phyloP scores from a whole-genome alignment of 441 rosid genomes.

The Pelargonium myrrhifolium region DNA sequence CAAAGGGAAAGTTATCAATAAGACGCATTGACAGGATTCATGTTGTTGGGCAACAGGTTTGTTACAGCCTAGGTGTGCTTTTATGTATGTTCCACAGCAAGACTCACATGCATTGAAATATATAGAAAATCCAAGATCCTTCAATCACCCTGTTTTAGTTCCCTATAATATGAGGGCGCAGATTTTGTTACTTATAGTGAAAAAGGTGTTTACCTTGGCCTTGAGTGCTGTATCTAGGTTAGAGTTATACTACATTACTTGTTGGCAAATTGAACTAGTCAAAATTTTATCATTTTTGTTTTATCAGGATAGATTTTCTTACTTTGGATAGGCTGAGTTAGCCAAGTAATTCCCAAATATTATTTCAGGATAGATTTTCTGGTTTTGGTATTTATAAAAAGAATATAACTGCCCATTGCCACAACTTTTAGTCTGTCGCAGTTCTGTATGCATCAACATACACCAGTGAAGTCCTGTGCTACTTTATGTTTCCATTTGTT shows the following conservation, averaged over 20 bases:
- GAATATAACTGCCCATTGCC: neutral
- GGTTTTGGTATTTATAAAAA: neutral
- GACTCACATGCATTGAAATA: neutral
- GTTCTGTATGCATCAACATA: neutral
- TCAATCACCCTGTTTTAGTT: conserved; percentile 1
- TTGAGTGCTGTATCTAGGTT: neutral
- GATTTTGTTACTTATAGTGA: neutral
- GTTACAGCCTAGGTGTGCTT: conserved; percentile 17
- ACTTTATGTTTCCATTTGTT: neutral
- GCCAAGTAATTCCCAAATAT: conserved; percentile 60
- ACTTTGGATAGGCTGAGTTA: conserved; percentile 44
- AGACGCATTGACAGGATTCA: conserved; percentile 90
- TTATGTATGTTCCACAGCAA: neutral
- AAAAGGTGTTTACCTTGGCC: neutral
- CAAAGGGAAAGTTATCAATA: conserved; percentile 91
- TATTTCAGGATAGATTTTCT: neutral
- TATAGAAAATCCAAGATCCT: neutral
- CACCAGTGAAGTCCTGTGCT: neutral
- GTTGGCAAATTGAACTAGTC: neutral
- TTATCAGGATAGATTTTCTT: neutral
- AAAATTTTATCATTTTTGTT: neutral
- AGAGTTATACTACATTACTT: neutral
- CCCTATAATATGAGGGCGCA: neutral
- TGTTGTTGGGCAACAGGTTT: conserved; percentile 95
- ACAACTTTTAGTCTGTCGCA: neutral